These are phyloP conservation scores for Hymenoscyphus infarciens DNA, from an alignment of 2,329 filamentous ascomycete genomes.

Conservation along the genomic window DNA sequence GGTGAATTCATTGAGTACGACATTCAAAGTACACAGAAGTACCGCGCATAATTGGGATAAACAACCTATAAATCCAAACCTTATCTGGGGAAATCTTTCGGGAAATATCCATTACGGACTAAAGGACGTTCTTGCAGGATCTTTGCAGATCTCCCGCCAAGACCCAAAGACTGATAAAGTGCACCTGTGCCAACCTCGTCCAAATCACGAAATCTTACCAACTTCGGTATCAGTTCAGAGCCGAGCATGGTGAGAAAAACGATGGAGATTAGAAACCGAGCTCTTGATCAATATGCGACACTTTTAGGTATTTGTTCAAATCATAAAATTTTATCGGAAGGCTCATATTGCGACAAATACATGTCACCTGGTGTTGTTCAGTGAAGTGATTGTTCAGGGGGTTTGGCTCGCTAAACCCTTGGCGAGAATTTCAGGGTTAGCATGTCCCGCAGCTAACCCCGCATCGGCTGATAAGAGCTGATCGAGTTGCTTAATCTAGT, in stretches of 20 bases:
- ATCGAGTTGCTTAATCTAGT: not conserved
- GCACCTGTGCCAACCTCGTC: not conserved
- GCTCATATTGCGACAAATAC: not conserved
- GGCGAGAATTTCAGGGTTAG: not conserved
- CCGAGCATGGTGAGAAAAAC: not conserved
- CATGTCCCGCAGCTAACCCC: not conserved
- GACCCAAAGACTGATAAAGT: not conserved
- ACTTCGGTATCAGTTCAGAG: not conserved
- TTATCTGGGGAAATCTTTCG: not conserved
- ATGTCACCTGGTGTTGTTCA: not conserved
- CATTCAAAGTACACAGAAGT: not conserved
- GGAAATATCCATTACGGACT: not conserved
- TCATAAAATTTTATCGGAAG: not conserved
- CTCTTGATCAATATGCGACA: not conserved
- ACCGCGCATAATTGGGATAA: not conserved
- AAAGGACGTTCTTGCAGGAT: not conserved
- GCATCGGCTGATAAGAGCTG: conserved; percentile 1
- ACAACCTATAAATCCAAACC: not conserved
- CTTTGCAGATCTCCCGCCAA: not conserved
- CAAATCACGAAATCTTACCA: not conserved
- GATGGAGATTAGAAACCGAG: not conserved
- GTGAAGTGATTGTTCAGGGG: not conserved
- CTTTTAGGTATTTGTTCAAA: not conserved
- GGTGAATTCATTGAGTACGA: not conserved
- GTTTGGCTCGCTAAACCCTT: not conserved